These are phyloP conservation scores for Pseudogymnoascus sp. DNA, from an alignment of 2,329 filamentous ascomycete species.

Conservation along the genomic window DNA sequence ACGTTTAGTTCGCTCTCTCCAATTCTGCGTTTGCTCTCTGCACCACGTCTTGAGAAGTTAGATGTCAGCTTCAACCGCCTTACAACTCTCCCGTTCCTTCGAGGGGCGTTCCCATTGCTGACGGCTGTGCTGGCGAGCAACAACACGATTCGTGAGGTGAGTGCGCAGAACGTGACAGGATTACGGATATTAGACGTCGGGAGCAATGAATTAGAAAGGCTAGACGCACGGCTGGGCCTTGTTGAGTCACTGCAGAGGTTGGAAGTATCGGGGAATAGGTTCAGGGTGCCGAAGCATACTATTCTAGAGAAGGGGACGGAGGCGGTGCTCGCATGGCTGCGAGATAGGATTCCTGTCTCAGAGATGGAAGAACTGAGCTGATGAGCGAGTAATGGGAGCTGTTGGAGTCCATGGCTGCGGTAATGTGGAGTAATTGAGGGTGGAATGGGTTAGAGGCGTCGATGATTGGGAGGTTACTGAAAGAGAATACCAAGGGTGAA, in stretches of 20 bases:
- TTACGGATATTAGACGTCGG: slow-evolving; percentile 69
- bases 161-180: slow-evolving; percentile 66
- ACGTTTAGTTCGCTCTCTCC: slow-evolving; percentile 63
- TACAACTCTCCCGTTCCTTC: slow-evolving; percentile 59
- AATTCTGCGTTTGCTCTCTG: slow-evolving; percentile 59
- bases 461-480: neutral
- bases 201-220: slow-evolving; percentile 76
- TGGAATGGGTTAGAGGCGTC: slow-evolving; percentile 4
- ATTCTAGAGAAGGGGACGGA: slow-evolving; percentile 83
- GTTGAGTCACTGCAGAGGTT: slow-evolving; percentile 58
- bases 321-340: slow-evolving; percentile 71
- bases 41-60: slow-evolving; percentile 66
- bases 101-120: slow-evolving; percentile 61
- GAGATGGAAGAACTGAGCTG: slow-evolving; percentile 14
- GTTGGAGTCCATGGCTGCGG: neutral
- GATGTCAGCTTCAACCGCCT: slow-evolving; percentile 82
- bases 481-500: slow-evolving; percentile 4
- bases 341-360: slow-evolving; percentile 62
- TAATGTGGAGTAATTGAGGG: slow-evolving; percentile 1
- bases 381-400: neutral
- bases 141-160: slow-evolving; percentile 69
- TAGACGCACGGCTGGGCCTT: slow-evolving; percentile 75
- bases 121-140: slow-evolving; percentile 66
- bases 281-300: slow-evolving; percentile 78
- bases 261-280: slow-evolving; percentile 77